phyloP scores from a whole-genome alignment of 2,329 filamentous ascomycete species.

The Ophiostoma novo-ulmi region DNA sequence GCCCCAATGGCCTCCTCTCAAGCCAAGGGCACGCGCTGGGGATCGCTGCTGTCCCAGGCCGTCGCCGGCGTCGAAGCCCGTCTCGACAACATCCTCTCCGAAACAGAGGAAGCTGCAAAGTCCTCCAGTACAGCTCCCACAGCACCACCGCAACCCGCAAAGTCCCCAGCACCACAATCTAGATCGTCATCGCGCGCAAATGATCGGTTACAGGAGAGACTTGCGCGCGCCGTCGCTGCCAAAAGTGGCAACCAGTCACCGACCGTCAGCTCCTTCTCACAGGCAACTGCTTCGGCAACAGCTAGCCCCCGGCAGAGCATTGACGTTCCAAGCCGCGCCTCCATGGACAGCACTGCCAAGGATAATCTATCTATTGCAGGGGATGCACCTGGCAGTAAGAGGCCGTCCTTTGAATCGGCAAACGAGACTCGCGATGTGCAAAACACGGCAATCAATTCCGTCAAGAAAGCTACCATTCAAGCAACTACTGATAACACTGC shows the following conservation, averaged over 20 bases:
- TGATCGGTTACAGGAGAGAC: slow-evolving; percentile 79
- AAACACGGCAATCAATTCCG: not conserved
- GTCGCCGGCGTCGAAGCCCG: slow-evolving; percentile 91
- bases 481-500: not conserved
- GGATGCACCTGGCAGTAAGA: slow-evolving; percentile 25
- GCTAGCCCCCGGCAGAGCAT: slow-evolving; percentile 42
- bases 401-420: slow-evolving; percentile 20
- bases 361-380: not conserved
- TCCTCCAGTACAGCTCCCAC: not conserved
- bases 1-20: slow-evolving; percentile 26
- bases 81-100: slow-evolving; percentile 84
- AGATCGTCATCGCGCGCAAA: slow-evolving; percentile 61
- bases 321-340: slow-evolving; percentile 35
- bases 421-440: slow-evolving; percentile 11
- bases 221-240: slow-evolving; percentile 80
- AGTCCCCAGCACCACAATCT: slow-evolving; percentile 50
- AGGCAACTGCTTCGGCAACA: slow-evolving; percentile 39
- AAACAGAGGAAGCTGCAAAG: slow-evolving; percentile 55
- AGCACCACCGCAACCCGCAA: slow-evolving; percentile 26
- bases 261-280: slow-evolving; percentile 32
- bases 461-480: not conserved
- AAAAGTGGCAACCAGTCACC: slow-evolving; percentile 44
- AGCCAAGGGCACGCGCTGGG: slow-evolving; percentile 60
- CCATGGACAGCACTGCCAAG: slow-evolving; percentile 31
- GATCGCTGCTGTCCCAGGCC: slow-evolving; percentile 77